Evolutionary conservation across 208 protist genomes (phyloP).

Genomic region (Crithidia acanthocephali): DNA sequence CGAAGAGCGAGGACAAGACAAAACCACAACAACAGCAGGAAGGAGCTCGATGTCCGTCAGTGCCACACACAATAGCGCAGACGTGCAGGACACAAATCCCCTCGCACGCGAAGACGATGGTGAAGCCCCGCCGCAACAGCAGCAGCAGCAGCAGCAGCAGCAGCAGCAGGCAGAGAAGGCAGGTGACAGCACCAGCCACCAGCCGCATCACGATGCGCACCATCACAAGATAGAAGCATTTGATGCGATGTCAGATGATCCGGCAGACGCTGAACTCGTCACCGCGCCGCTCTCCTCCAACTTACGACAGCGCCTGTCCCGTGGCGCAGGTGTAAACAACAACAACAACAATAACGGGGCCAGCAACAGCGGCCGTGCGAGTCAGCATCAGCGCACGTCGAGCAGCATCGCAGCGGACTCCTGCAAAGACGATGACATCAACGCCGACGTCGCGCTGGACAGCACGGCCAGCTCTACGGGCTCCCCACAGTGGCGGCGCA

Average conservation of each 20-base stretch:
- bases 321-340: neutral
- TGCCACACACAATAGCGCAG: neutral
- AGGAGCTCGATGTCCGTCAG: neutral
- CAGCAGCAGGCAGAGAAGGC: too few species aligned
- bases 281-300: conserved; percentile 14
- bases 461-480: conserved; percentile 18
- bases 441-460: conserved; percentile 9
- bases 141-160: too few species aligned
- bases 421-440: neutral
- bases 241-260: neutral
- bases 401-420: neutral
- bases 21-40: neutral
- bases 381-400: neutral
- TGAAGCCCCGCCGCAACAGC: neutral
- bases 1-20: neutral
- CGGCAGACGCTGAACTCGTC: neutral
- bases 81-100: conserved; percentile 1
- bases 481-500: conserved; percentile 15
- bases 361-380: neutral
- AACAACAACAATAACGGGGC: conserved; percentile 1
- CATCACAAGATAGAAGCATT: too few species aligned
- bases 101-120: neutral
- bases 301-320: conserved; percentile 11
- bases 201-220: too few species aligned
- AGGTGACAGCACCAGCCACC: too few species aligned